phyloP scores from a whole-genome alignment of 352 stramenopile genomes.

The Peronospora belbahrii region DNA sequence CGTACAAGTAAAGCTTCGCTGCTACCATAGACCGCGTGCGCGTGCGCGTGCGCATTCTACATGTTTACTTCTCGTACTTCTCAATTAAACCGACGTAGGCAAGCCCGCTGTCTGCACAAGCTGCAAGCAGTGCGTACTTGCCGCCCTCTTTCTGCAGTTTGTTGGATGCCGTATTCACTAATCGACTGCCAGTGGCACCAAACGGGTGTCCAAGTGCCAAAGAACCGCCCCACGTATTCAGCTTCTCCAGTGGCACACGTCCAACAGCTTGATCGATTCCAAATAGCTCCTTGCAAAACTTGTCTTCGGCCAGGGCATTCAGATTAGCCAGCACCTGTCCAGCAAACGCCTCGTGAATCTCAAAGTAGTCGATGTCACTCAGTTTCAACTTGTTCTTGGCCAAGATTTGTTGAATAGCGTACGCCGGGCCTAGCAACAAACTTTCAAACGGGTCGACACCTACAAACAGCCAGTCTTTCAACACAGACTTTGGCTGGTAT shows the following conservation, averaged over 20 bases:
- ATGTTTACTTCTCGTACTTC: conserved; percentile 59
- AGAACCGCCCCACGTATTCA: conserved; percentile 97
- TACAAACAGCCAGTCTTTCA: conserved; percentile 95
- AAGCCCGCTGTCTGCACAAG: conserved; percentile 95
- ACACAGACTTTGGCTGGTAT: conserved; percentile 91
- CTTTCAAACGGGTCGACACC: conserved; percentile 95
- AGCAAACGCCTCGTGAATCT: conserved; percentile 99
- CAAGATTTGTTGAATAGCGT: conserved; percentile 86
- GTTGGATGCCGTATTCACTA: conserved; percentile 96
- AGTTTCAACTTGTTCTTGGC: conserved; percentile 79
- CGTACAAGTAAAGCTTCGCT: conserved; percentile 1
- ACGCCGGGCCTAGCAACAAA: conserved; percentile 92
- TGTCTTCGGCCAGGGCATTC: conserved; percentile 89
- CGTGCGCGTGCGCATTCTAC: no score
- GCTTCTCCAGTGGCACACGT: conserved; percentile 89
- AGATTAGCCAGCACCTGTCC: conserved; percentile 97
- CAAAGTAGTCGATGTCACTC: conserved; percentile 96
- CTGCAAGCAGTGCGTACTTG: conserved; percentile 94
- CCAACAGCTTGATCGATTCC: conserved; percentile 86
- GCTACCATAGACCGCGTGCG: conserved; percentile 4
- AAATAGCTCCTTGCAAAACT: conserved; percentile 94
- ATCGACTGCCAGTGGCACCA: conserved; percentile 91
- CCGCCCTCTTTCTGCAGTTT: conserved; percentile 93
- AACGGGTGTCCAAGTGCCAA: conserved; percentile 97
- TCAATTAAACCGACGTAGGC: conserved; percentile 95